Evolutionary conservation across 106 monocot genomes (phyloP).

Genomic region (Apostasia ramifera): DNA sequence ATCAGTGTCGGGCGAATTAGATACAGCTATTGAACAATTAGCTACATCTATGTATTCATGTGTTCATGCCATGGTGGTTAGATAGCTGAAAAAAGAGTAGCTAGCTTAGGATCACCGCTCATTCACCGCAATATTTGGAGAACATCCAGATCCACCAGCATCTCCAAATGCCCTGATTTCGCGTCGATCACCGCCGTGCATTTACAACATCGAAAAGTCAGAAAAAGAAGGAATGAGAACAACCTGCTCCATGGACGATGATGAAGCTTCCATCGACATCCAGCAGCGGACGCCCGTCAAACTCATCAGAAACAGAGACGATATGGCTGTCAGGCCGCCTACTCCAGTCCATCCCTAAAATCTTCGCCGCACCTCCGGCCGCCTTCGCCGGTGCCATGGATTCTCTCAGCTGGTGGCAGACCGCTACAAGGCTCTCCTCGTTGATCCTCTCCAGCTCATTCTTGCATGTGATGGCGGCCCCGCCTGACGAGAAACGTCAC

Average conservation of each 20-base stretch:
- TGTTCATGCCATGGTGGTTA: too few relatives aligned
- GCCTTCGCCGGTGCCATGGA: slow-evolving; percentile 28
- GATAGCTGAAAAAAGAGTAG: neutral
- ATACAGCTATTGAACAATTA: too few relatives aligned
- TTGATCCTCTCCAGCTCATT: slow-evolving; percentile 67
- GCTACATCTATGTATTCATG: too few relatives aligned
- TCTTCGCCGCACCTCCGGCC: slow-evolving; percentile 2
- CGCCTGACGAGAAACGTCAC: slow-evolving; percentile 24
- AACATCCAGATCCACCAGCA: neutral
- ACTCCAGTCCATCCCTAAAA: slow-evolving; percentile 81
- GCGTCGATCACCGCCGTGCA: too few relatives aligned
- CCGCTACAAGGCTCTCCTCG: slow-evolving; percentile 32
- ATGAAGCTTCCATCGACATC: slow-evolving; percentile 46
- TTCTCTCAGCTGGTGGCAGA: slow-evolving; percentile 63
- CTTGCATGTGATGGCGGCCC: slow-evolving; percentile 73
- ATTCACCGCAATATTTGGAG: neutral
- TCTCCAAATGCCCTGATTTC: neutral
- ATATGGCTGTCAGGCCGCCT: slow-evolving; percentile 17
- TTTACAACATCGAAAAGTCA: too few relatives aligned
- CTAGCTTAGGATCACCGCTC: neutral
- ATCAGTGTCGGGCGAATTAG: too few relatives aligned
- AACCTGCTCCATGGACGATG: slow-evolving; percentile 88
- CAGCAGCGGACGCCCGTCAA: slow-evolving; percentile 8
- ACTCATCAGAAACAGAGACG: slow-evolving; percentile 13
- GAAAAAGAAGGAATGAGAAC: neutral